Evolutionary conservation across 179 eudicot species (phyloP).

Genomic region (Spinacia oleracea): DNA sequence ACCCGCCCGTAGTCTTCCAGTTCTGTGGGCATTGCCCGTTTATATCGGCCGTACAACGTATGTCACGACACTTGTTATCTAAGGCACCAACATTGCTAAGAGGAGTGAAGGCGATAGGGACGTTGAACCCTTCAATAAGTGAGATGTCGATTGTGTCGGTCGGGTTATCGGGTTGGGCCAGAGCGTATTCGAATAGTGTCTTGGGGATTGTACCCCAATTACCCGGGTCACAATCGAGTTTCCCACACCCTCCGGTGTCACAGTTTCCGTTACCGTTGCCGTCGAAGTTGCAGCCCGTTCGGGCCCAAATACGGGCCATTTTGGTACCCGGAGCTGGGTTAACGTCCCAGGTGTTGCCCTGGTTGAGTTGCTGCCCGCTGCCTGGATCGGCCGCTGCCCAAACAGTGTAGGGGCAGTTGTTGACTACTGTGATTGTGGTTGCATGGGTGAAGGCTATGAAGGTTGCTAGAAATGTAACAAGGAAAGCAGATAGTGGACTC

Average conservation of each 20-base stretch:
- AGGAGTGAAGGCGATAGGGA: conserved; percentile 39
- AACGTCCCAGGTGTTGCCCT: conserved; percentile 41
- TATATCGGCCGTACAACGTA: conserved; percentile 31
- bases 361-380: conserved; percentile 39
- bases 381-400: conserved; percentile 60
- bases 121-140: conserved; percentile 48
- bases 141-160: conserved; percentile 49
- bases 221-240: conserved; percentile 10
- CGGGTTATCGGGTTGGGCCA: conserved; percentile 37
- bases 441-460: conserved; percentile 16
- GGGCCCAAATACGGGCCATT: conserved; percentile 51
- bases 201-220: conserved; percentile 41
- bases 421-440: conserved; percentile 32
- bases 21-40: conserved; percentile 39
- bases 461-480: not conserved
- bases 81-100: not conserved
- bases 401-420: conserved; percentile 38
- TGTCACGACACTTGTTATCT: conserved; percentile 9
- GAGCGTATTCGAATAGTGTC: conserved; percentile 48
- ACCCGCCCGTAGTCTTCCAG: conserved; percentile 30
- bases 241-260: conserved; percentile 40
- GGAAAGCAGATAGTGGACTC: not conserved
- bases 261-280: conserved; percentile 41
- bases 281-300: conserved; percentile 49
- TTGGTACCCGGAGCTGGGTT: conserved; percentile 41